Evolutionary conservation across 192 early-diverging fungal species (phyloP), one percentile per base, ranked within the genome.

Genomic region (Backusella westeae): DNA sequence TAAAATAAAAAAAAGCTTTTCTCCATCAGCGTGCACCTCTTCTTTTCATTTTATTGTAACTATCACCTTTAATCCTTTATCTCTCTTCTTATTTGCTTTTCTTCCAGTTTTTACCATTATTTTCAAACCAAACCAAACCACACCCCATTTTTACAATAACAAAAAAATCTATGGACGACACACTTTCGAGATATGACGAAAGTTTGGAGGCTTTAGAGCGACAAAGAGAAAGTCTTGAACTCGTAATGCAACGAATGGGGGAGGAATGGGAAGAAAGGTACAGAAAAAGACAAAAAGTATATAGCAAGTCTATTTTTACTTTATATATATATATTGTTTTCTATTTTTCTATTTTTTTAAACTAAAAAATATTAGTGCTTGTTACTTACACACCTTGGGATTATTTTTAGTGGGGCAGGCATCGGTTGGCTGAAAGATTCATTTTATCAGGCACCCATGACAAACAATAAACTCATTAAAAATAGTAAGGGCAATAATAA

Each of bases 211-310:
- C 74, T 6, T 66, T 82, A 26, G 78, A 82, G 29, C 53, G 74
- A 56, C 76, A 82, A 42, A 65, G 68, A 21, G 72, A 79, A 42
- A 69, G 52, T 9, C 75, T 82, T 32, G 78, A 82, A 42, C 44
- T 46, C 17, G 67, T 82, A 34, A 78, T 82, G 77, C 23, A 78
- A 34, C 74, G 49, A n/a, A 82, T 82, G 81, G 77, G 77, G 0
- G 56, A 79, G 65, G 81, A 82, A 70, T 82, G 81, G 81, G 78
- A 75, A 63, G 67, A 77, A 78, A 82, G 81, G 81, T 82, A 77
- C 68, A 26, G 34, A 71, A 56, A 15, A 46, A 49, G 46, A 49
- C 4, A 49, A 49, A 49, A 49, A 63, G 56, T 29, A 14, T 8
- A 59, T 23, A 59, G 53, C 53, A 26, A 59, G 9, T 59, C 3